Base-by-base conservation (phyloP, 352 stramenopile genomes). In the Phytophthora pinifolia region DNA sequence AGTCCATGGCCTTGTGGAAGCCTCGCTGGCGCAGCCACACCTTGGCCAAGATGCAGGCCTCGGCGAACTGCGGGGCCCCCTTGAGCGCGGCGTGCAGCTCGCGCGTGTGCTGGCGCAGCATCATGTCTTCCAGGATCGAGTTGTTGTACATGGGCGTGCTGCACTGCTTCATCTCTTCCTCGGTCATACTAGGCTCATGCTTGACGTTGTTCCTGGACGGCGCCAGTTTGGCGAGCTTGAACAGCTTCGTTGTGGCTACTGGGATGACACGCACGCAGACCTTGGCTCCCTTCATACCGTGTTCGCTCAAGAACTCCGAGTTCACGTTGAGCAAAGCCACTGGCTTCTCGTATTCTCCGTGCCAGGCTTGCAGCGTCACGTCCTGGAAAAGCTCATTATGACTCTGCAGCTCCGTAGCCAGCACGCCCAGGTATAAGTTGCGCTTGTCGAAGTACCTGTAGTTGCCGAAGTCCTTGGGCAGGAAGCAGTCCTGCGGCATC, bases 71-170 rank as follows among this genome's bases (percentile, higher is more conserved):
- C 8, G 76, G 67, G 1, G 76, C 89, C 38, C 87, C 76, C 18
- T 78, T 79, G 15, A 83, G 54, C 27, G 70, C 74, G 1, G 70
- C 60, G 54, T 96, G 86, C 10, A 97, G 78, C 39, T 91, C 79
- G 29, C 80, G 63, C 27, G 91, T 89, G 57, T 96, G 89, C 22
- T 84, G 68, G 2, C 75, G 75, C 35, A 94, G 62, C 67, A 84
- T 76, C 83, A 96, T 92, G 56, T 97, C 89, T 54, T 97, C 89
- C n/a, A 97, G 56, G 15, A 97, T 89, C 5, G 79, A 70, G 51
- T 91, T 96, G 66, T 96, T 97, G 82, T 97, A 96, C 38, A 82
- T 70, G 15, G 89, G 89, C 8, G 87, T 96, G 43, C 72, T 72
- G 55, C 79, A 84, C 35, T 72, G 58, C 51, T 72, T 75, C 70